Evolutionary conservation across 2,329 filamentous ascomycete genomes (phyloP).

Genomic region (Ceratocystis colombiana): DNA sequence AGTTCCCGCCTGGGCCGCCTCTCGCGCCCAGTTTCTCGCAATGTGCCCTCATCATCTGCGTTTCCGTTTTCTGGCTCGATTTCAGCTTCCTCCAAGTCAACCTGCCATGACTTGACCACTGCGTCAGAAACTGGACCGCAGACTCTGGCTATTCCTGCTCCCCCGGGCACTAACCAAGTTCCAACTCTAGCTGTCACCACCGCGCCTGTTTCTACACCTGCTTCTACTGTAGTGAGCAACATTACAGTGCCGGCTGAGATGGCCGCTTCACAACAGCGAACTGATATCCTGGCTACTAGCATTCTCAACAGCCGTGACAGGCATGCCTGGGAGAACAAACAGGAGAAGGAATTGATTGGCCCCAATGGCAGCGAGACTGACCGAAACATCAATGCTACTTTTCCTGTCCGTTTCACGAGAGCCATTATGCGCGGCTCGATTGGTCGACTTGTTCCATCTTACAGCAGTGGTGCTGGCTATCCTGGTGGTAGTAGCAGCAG

Average conservation of each 20-base stretch:
- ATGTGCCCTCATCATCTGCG: not conserved
- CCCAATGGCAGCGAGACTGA: not conserved
- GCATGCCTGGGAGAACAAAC: conserved; percentile 12
- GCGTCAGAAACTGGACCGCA: not conserved
- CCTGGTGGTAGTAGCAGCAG: not conserved
- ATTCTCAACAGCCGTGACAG: conserved; percentile 11
- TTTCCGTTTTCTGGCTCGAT: not conserved
- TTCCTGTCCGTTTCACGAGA: conserved; percentile 19
- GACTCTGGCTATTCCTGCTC: not conserved
- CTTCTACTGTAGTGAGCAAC: conserved; percentile 1
- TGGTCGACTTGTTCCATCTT: conserved; percentile 19
- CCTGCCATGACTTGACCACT: conserved; percentile 1
- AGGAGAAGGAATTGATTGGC: conserved; percentile 17
- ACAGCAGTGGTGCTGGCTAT: conserved; percentile 4
- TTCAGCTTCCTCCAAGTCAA: not conserved
- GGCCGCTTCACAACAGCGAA: not conserved
- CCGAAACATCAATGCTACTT: conserved; percentile 13
- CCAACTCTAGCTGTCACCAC: not conserved
- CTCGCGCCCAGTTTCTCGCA: conserved; percentile 2
- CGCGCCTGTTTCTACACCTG: not conserved
- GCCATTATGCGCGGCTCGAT: conserved; percentile 21
- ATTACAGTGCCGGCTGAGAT: conserved; percentile 12
- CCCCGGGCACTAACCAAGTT: not conserved
- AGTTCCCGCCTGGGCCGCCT: not conserved
- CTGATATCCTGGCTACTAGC: conserved; percentile 13